Evolutionary conservation across 2,329 filamentous ascomycete genomes (phyloP).

Genomic region (Pyrenochaeta sp.): DNA sequence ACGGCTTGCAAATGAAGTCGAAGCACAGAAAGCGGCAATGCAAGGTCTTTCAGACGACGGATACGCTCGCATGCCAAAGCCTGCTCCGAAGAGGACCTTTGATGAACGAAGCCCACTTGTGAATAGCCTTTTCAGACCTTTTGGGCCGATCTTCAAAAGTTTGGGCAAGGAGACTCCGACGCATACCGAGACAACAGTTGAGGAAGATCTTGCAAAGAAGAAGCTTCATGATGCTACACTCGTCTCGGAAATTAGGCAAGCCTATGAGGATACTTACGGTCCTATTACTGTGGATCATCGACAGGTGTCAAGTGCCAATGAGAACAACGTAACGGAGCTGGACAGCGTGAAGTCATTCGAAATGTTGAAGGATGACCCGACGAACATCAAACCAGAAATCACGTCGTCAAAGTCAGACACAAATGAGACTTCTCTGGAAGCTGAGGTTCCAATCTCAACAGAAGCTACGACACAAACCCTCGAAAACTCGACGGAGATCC

Average conservation of each 20-base stretch:
- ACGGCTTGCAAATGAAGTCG: constrained; percentile 35
- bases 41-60: constrained; percentile 40
- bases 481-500: no score
- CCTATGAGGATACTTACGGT: constrained; percentile 38
- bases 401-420: neutral
- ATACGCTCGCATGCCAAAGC: constrained; percentile 24
- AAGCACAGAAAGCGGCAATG: constrained; percentile 37
- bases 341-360: constrained; percentile 8
- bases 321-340: constrained; percentile 2
- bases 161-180: constrained; percentile 25
- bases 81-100: constrained; percentile 13
- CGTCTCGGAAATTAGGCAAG: constrained; percentile 32
- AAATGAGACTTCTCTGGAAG: neutral
- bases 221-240: constrained; percentile 24
- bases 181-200: constrained; percentile 10
- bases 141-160: constrained; percentile 33
- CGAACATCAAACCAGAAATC: neutral
- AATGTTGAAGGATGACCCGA: constrained; percentile 25
- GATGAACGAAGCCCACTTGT: constrained; percentile 33
- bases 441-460: neutral
- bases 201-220: constrained; percentile 16
- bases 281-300: constrained; percentile 30
- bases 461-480: no score
- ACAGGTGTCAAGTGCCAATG: constrained; percentile 14
- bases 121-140: constrained; percentile 42